Evolutionary conservation across 1,284 basidiomycete genomes (phyloP).

Genomic region (Microstroma glucosiphilum): DNA sequence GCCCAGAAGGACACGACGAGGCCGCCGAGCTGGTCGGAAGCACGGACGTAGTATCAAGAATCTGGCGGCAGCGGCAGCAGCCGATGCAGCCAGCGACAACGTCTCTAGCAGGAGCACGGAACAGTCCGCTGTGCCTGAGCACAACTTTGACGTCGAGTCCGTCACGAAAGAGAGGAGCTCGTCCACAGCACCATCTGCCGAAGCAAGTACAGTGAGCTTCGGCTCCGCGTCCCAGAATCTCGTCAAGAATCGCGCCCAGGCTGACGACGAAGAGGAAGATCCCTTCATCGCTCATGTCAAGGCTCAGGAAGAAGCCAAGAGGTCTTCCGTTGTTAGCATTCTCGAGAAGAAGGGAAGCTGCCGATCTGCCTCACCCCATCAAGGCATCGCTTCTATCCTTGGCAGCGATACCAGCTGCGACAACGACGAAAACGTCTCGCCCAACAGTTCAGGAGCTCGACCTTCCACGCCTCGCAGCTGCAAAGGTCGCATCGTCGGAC

Average conservation of each 20-base stretch:
- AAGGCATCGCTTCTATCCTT: neutral
- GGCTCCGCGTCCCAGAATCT: neutral
- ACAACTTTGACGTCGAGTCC: too few species aligned
- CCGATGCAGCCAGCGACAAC: neutral
- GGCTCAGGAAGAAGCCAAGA: neutral
- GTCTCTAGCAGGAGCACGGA: neutral
- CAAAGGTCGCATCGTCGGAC: neutral
- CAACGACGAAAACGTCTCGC: conserved; percentile 1
- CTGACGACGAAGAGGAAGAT: neutral
- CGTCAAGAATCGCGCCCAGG: neutral
- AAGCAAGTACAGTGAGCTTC: neutral
- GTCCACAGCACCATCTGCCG: too few species aligned
- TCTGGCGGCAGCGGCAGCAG: neutral
- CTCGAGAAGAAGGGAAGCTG: neutral
- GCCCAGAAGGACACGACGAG: conserved; percentile 1
- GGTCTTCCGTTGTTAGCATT: neutral
- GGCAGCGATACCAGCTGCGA: neutral
- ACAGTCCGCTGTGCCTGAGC: too few species aligned
- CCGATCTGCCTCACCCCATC: neutral
- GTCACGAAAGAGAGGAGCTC: too few species aligned
- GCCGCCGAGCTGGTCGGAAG: neutral
- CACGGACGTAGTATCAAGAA: neutral
- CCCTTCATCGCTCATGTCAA: conserved; percentile 5
- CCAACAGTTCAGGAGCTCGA: neutral
- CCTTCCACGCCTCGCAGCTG: neutral